Evolutionary conservation across 1,139 yeast species (phyloP).

Genomic region (Zygosaccharomyces pseudobailii): DNA sequence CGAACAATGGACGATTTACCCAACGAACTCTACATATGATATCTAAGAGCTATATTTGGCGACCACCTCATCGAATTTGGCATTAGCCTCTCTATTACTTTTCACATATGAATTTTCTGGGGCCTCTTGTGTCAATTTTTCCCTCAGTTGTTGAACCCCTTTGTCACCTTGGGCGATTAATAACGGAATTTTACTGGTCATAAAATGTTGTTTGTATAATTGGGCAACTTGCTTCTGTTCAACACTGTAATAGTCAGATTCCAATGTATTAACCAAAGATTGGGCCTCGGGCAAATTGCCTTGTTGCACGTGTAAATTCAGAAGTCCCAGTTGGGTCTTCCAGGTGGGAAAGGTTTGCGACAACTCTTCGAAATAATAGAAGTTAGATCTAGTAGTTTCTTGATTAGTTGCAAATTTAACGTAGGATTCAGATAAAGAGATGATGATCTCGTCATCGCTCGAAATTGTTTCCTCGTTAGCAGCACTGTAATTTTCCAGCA

Average conservation of each 20-base stretch:
- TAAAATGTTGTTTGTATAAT: conserved; percentile 39
- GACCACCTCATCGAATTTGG: conserved; percentile 50
- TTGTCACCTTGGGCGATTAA: conserved; percentile 46
- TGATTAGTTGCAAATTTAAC: conserved; percentile 29
- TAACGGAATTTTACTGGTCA: conserved; percentile 52
- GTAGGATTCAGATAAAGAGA: conserved; percentile 33
- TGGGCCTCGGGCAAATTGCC: conserved; percentile 41
- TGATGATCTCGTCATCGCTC: conserved; percentile 33
- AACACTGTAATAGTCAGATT: conserved; percentile 28
- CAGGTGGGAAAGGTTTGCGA: conserved; percentile 35
- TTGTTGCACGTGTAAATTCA: conserved; percentile 39
- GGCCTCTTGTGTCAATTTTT: conserved; percentile 39
- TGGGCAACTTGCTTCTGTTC: conserved; percentile 25
- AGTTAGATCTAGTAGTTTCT: conserved; percentile 31
- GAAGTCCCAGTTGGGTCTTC: conserved; percentile 37
- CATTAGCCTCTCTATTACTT: conserved; percentile 45
- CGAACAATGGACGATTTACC: background rate
- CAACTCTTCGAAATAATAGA: conserved; percentile 35
- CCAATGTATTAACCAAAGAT: conserved; percentile 34
- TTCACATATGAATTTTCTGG: conserved; percentile 45
- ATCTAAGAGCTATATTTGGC: conserved; percentile 38
- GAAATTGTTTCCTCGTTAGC: conserved; percentile 26
- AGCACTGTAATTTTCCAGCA: conserved; percentile 27
- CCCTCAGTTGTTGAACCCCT: conserved; percentile 38
- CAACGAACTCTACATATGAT: background rate